phyloP scores from a whole-genome alignment of 345 rosid genomes.

The Luvunga scandens region DNA sequence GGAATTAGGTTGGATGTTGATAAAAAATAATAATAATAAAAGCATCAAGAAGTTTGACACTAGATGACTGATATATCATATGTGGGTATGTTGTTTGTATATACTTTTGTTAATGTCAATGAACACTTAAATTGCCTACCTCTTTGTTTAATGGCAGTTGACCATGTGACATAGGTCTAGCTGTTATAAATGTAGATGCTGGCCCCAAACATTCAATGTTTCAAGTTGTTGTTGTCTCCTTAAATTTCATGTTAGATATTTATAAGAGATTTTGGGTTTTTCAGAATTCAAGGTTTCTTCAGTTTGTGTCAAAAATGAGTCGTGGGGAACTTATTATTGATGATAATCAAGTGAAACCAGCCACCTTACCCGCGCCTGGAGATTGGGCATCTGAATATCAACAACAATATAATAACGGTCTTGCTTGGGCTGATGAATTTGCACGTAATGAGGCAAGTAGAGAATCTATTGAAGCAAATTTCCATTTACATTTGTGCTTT shows the following conservation, averaged over 20 bases:
- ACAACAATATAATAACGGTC: conserved; percentile 58
- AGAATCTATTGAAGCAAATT: conserved; percentile 13
- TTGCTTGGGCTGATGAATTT: conserved; percentile 94
- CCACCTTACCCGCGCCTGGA: conserved; percentile 40
- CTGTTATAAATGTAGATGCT: not conserved
- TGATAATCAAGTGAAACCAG: conserved; percentile 89
- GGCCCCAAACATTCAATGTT: not conserved
- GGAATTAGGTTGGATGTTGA: not conserved
- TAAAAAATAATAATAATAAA: not conserved
- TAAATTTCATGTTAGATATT: conserved; percentile 9
- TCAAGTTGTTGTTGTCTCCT: conserved; percentile 2
- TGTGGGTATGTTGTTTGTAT: not conserved
- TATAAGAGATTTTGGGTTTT: conserved; percentile 21
- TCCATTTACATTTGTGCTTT: not conserved
- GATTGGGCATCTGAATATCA: conserved; percentile 95
- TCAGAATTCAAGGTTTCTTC: conserved; percentile 99
- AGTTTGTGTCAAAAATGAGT: conserved; percentile 99
- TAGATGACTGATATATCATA: not conserved
- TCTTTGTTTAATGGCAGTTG: not conserved
- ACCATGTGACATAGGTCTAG: not conserved
- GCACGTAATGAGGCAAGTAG: conserved; percentile 48
- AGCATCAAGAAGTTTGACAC: not conserved
- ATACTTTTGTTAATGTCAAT: not conserved
- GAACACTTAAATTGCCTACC: not conserved
- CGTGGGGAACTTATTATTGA: conserved; percentile 95